Conservation (phyloP, 345 rosid species). For the Noccaea bulbosa region DNA sequence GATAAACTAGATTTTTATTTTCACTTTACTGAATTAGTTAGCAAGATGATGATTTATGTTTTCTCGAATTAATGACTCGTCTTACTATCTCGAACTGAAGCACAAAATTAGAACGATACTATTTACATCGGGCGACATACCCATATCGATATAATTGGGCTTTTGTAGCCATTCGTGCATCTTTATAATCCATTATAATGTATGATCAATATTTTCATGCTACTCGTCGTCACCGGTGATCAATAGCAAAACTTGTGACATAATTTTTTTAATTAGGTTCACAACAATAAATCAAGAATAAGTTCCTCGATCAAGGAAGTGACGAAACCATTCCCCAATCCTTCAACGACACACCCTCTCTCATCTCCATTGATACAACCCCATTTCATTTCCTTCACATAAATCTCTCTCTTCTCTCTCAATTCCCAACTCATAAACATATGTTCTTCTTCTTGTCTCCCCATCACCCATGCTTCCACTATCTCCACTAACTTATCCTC, state of each 20-base stretch:
- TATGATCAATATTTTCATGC: too few relatives aligned
- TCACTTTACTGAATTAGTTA: too few relatives aligned
- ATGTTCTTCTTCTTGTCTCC: constrained; percentile 40
- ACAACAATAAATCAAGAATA: constrained; percentile 44
- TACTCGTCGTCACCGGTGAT: too few relatives aligned
- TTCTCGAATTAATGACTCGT: too few relatives aligned
- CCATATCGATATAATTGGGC: too few relatives aligned
- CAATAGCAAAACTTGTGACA: not conserved
- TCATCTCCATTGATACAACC: constrained; percentile 47
- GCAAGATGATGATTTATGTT: too few relatives aligned
- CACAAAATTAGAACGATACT: too few relatives aligned
- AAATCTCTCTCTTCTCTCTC: constrained; percentile 50
- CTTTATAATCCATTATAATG: too few relatives aligned
- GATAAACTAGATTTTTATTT: too few relatives aligned
- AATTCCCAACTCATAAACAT: constrained; percentile 64
- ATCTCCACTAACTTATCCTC: constrained; percentile 35
- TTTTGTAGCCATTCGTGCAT: too few relatives aligned
- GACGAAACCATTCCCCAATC: constrained; percentile 52
- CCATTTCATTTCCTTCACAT: constrained; percentile 50
- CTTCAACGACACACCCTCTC: constrained; percentile 46
- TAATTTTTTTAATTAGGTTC: not conserved
- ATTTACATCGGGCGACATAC: too few relatives aligned
- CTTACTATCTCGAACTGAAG: too few relatives aligned
- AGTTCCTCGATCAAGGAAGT: constrained; percentile 59
- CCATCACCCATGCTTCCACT: constrained; percentile 63